Percentiles rank a stretch among this genome's conserved stretches.
phyloP scores from a whole-genome alignment of 2,329 filamentous ascomycete genomes.

The Mariannaea elegans region DNA sequence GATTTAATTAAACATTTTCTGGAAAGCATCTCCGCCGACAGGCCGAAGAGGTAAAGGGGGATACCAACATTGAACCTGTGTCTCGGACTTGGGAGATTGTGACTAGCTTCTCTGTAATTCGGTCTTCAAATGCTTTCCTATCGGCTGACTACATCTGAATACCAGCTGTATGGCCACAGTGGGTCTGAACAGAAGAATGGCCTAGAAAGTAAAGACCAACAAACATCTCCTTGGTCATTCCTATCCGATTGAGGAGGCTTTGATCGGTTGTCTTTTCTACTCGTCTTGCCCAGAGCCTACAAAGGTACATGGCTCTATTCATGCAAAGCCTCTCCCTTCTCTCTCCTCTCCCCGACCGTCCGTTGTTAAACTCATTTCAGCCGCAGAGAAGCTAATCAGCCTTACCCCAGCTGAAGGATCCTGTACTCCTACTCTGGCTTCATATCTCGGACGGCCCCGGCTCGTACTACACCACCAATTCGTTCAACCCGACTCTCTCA shows the following conservation, averaged over 20 bases:
- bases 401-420: not conserved
- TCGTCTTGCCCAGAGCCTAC: not conserved
- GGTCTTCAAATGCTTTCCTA: not conserved
- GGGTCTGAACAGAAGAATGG: not conserved
- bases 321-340: not conserved
- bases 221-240: not conserved
- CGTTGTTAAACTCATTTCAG: not conserved
- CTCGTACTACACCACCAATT: not conserved
- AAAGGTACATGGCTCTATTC: not conserved
- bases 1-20: not conserved
- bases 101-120: not conserved
- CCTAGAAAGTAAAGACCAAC: not conserved
- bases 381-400: not conserved
- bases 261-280: not conserved
- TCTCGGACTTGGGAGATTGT: not conserved
- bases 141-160: not conserved
- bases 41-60: not conserved
- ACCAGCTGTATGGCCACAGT: not conserved
- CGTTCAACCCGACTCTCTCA: not conserved
- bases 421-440: not conserved
- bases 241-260: not conserved
- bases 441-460: not conserved
- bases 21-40: not conserved
- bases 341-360: not conserved
- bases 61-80: not conserved